Evolutionary conservation across 805 yeast genomes (phyloP).

Genomic region (Ogataea ganodermae): DNA sequence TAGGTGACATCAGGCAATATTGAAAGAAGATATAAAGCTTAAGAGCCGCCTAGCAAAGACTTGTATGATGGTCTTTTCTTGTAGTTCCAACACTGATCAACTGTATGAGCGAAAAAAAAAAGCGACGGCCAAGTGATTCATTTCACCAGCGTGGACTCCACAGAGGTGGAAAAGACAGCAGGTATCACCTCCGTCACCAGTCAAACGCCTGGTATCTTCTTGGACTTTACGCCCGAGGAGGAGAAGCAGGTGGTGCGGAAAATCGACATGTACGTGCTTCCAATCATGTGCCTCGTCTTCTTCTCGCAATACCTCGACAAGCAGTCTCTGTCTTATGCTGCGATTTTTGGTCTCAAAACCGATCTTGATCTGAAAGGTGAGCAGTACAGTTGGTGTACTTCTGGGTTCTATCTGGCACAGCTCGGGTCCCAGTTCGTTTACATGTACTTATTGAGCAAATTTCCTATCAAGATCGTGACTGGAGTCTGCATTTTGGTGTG

Average conservation of each 20-base stretch:
- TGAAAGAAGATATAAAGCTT: too few relatives aligned
- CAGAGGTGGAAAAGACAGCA: neutral
- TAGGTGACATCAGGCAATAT: too few relatives aligned
- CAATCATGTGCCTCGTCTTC: slow-evolving; percentile 31
- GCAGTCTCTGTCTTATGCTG: slow-evolving; percentile 38
- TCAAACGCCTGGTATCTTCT: slow-evolving; percentile 2
- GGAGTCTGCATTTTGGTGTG: slow-evolving; percentile 52
- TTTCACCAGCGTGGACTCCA: neutral
- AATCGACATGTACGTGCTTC: slow-evolving; percentile 41
- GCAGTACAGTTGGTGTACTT: slow-evolving; percentile 36
- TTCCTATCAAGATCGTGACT: slow-evolving; percentile 55
- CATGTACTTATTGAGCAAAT: slow-evolving; percentile 51
- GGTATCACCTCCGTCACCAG: neutral
- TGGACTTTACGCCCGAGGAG: slow-evolving; percentile 24
- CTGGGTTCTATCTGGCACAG: slow-evolving; percentile 42
- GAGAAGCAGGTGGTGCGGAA: slow-evolving; percentile 38
- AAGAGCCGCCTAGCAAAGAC: too few relatives aligned
- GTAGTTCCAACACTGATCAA: too few relatives aligned
- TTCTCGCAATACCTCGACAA: slow-evolving; percentile 25
- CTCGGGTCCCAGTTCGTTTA: slow-evolving; percentile 53
- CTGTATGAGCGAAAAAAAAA: neutral
- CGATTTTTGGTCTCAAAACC: slow-evolving; percentile 53
- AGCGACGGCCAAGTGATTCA: neutral
- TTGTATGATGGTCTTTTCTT: too few relatives aligned
- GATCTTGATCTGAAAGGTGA: slow-evolving; percentile 52